Percentiles rank a stretch among this genome's conserved stretches.
These are phyloP conservation scores for Linum lewisii DNA, from an alignment of 345 rosid genomes.

Conservation along the genomic window DNA sequence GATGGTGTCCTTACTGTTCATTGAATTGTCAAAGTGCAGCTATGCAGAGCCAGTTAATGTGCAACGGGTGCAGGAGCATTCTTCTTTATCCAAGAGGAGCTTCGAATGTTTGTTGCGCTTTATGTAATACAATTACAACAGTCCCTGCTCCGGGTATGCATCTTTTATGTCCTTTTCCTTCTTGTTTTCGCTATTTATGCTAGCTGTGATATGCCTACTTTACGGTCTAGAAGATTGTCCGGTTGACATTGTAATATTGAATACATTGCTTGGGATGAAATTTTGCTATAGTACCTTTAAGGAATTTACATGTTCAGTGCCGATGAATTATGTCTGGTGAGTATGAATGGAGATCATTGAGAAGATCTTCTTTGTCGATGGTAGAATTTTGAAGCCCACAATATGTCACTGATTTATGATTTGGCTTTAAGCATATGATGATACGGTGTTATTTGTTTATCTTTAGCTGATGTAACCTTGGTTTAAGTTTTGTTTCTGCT, in stretches of 20 bases:
- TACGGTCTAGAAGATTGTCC: neutral
- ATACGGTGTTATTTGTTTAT: neutral
- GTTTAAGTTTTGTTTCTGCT: no score
- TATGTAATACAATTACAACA: constrained; percentile 55
- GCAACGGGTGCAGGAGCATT: constrained; percentile 69
- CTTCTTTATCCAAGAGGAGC: constrained; percentile 95
- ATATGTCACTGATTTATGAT: no score
- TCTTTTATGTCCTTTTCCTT: neutral
- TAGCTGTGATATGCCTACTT: neutral
- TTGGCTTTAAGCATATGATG: neutral
- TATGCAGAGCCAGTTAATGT: constrained; percentile 90
- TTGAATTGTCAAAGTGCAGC: constrained; percentile 22
- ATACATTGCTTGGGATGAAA: neutral
- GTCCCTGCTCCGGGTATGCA: constrained; percentile 51
- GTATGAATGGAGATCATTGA: no score
- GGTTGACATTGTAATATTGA: no score
- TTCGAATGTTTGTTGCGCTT: constrained; percentile 72
- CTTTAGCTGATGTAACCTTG: neutral
- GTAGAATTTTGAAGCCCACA: no score
- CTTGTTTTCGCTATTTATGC: neutral
- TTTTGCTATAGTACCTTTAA: neutral
- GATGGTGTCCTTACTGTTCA: neutral
- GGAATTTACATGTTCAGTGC: neutral
- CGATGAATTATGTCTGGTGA: no score
- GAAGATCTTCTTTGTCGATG: no score